Evolutionary conservation across 495 filamentous ascomycete genomes (phyloP).

Genomic region (Aspergillus avenaceus): DNA sequence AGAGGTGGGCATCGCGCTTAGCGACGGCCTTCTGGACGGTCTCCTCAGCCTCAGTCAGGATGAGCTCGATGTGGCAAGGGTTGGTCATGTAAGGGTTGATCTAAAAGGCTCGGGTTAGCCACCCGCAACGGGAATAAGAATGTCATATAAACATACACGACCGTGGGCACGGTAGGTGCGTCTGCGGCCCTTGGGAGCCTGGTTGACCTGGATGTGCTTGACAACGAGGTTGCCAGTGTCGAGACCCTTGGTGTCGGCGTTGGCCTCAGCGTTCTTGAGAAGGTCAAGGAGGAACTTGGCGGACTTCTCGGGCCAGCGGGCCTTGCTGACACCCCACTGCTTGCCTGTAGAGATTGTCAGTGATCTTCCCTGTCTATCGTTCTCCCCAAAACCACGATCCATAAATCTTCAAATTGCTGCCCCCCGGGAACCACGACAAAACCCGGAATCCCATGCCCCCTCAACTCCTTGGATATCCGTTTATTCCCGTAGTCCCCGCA

Average conservation of each 20-base stretch:
- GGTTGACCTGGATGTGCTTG: constrained; percentile 99
- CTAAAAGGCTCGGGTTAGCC: constrained; percentile 36
- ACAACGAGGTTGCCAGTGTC: constrained; percentile 94
- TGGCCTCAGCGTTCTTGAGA: constrained; percentile 98
- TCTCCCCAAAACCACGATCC: not conserved
- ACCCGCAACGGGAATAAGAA: not conserved
- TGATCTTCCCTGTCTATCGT: not conserved
- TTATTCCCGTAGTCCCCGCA: not conserved
- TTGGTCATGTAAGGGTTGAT: constrained; percentile 99
- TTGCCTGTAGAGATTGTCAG: constrained; percentile 66
- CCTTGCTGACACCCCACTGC: constrained; percentile 93
- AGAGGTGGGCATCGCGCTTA: constrained; percentile 62
- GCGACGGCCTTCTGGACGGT: constrained; percentile 76
- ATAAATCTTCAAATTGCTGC: not conserved
- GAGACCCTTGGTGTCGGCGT: constrained; percentile 98
- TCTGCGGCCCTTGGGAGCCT: constrained; percentile 96
- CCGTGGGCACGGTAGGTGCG: constrained; percentile 99
- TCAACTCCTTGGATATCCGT: not conserved
- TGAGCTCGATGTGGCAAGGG: constrained; percentile 99
- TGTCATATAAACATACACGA: constrained; percentile 80
- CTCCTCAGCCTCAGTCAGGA: constrained; percentile 92
- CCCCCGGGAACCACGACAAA: not conserved
- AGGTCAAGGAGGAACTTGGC: constrained; percentile 95
- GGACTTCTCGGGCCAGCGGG: constrained; percentile 98
- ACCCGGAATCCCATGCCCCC: not conserved